phyloP scores from a whole-genome alignment of 1,284 basidiomycete species.

The Heterobasidion parviporum region DNA sequence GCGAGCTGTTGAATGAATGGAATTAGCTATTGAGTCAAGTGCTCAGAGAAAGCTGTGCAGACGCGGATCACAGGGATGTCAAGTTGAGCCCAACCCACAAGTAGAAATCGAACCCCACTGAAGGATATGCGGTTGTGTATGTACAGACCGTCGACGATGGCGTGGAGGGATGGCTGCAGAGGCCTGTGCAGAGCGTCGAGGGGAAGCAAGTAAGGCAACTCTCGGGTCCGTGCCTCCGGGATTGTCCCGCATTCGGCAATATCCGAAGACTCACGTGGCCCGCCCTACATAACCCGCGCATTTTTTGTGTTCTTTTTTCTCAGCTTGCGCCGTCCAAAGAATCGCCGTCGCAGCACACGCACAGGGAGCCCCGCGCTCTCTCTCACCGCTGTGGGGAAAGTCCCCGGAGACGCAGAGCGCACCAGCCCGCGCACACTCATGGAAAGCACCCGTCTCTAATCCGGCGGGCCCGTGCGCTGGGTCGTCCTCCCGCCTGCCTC shows the following conservation, averaged over 20 bases:
- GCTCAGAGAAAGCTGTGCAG: no score
- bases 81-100: no score
- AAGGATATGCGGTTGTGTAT: no score
- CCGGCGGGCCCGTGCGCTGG: constrained; percentile 15
- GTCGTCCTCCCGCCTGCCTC: background rate
- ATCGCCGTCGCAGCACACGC: constrained; percentile 77
- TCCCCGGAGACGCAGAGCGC: constrained; percentile 78
- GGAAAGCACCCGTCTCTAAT: constrained; percentile 71
- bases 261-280: constrained; percentile 1
- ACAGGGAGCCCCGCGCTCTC: constrained; percentile 46
- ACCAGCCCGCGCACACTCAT: constrained; percentile 31
- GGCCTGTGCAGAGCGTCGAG: no score
- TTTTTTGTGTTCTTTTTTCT: constrained; percentile 1
- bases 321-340: constrained; percentile 54
- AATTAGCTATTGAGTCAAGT: no score
- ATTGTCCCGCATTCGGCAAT: background rate
- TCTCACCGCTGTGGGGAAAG: constrained; percentile 76
- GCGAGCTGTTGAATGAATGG: no score
- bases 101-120: no score
- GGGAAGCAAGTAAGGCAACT: no score
- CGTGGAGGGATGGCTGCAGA: no score
- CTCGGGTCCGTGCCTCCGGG: background rate
- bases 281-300: background rate
- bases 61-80: no score
- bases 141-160: no score